Evolutionary conservation across 1,139 yeast species (phyloP).

Genomic region (Magnusiomyces clavatus): DNA sequence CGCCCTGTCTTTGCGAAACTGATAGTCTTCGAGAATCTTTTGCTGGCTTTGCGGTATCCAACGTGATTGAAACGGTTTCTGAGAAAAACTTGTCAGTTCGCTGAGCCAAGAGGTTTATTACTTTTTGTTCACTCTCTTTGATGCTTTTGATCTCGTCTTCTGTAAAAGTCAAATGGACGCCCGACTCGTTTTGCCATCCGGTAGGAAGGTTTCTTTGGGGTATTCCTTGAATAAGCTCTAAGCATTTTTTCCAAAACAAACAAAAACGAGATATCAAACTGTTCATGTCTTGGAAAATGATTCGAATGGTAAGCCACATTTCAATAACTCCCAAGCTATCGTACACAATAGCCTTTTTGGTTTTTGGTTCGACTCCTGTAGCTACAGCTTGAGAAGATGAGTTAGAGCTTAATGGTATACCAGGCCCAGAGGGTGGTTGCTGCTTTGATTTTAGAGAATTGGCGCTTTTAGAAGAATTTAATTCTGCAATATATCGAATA

Average conservation of each 20-base stretch:
- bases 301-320: slow-evolving; percentile 47
- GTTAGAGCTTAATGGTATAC: neutral
- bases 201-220: slow-evolving; percentile 37
- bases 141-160: slow-evolving; percentile 25
- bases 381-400: slow-evolving; percentile 3
- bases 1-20: neutral
- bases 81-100: slow-evolving; percentile 28
- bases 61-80: neutral
- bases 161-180: slow-evolving; percentile 28
- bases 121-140: slow-evolving; percentile 21
- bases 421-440: slow-evolving; percentile 9
- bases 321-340: slow-evolving; percentile 44
- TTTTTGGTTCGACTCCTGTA: neutral
- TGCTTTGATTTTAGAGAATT: slow-evolving; percentile 1
- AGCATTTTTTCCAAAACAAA: slow-evolving; percentile 41
- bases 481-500: slow-evolving; percentile 11
- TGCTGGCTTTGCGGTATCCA: slow-evolving; percentile 15
- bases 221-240: slow-evolving; percentile 39
- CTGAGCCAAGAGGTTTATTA: slow-evolving; percentile 22
- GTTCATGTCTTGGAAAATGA: slow-evolving; percentile 39
- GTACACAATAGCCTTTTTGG: slow-evolving; percentile 19
- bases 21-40: neutral
- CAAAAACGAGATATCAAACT: slow-evolving; percentile 31
- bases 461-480: neutral
- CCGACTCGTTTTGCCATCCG: slow-evolving; percentile 39